Conservation (phyloP, 2,329 filamentous ascomycete species). For the Ascocoryne sarcoides region DNA sequence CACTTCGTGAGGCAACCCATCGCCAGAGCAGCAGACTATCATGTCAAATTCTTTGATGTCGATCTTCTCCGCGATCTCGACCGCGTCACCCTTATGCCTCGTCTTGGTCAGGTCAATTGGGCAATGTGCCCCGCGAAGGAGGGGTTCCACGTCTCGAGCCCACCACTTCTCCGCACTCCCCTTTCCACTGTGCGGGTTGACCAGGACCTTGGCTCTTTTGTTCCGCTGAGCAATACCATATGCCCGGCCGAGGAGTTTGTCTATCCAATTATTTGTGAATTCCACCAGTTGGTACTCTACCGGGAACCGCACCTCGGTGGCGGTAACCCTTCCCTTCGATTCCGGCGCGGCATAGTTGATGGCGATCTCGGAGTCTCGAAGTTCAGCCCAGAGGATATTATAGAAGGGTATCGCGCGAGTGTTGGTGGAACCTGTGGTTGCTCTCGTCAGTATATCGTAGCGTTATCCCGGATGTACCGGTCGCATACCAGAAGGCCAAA, state of each 20-base stretch:
- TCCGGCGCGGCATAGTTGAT: conserved; percentile 63
- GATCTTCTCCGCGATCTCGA: conserved; percentile 64
- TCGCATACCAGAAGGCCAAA: conserved; percentile 39
- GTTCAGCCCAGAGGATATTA: conserved; percentile 75
- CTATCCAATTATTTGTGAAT: conserved; percentile 44
- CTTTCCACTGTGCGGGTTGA: conserved; percentile 87
- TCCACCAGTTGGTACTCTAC: conserved; percentile 32
- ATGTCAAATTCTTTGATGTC: conserved; percentile 78
- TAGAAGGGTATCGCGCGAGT: conserved; percentile 61
- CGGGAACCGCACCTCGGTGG: conserved; percentile 52
- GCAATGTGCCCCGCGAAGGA: conserved; percentile 76
- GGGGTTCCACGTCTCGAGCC: conserved; percentile 64
- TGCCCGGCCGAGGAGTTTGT: conserved; percentile 55
- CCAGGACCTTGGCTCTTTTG: conserved; percentile 76
- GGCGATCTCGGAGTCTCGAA: conserved; percentile 49
- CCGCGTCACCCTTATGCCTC: conserved; percentile 64
- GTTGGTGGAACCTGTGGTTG: conserved; percentile 23
- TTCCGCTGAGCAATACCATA: conserved; percentile 60
- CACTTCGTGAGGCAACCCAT: conserved; percentile 85
- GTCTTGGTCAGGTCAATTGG: conserved; percentile 66
- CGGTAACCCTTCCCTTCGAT: conserved; percentile 51
- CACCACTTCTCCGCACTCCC: conserved; percentile 68
- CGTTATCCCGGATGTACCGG: conserved; percentile 4
- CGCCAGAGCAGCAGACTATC: conserved; percentile 81
- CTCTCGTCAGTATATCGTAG: conserved; percentile 13